Evolutionary conservation across 2,329 filamentous ascomycete genomes (phyloP), one percentile per base, ranked within the genome.

Genomic region (Coniochaeta sp.): DNA sequence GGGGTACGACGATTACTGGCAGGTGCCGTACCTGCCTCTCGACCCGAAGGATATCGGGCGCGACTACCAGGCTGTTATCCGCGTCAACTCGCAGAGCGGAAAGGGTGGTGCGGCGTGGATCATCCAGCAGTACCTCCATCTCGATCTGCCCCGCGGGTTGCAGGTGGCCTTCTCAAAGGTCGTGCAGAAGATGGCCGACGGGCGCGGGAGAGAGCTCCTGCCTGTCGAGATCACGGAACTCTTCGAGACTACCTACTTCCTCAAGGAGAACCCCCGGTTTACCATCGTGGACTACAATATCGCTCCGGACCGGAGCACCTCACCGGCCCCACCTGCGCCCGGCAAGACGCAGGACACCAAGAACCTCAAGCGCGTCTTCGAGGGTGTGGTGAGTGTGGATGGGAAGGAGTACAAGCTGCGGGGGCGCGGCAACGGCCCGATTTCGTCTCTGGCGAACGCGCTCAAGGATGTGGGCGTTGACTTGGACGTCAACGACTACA

Each of bases 41-140:
- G 93, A 98, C 70, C 93, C 93, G 6, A 83, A 89, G 70, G 93
- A 98, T 70, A 96, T 98, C 65, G 93, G 93, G 58, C 87, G 93
- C 61, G 97, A 88, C n/a, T 98, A 98, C 83, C 93, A 98, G 76
- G 93, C 93, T 62, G 89, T 98, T 71, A 98, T 98, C 72, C 90
- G 93, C 62, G 93, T 98, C 83, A 99, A 98, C 80, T 96, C 91
- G 19, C 93, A 98, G 74, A 91, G 87, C 68, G 93, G 93, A 65
- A 98, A 99, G 79, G 93, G 93, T 63, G 95, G 95, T 67, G 88
- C 91, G 62, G 93, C 93, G 58, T 98, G 91, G 90, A 90, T 98
- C 71, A 93, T 98, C 71, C 87, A 93, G 71, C 88, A 89, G 67
- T 89, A 91, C 69, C 85, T 98, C 63, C 86, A 95, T 70, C 89